Evolutionary conservation across 2,329 filamentous ascomycete genomes (phyloP).

Genomic region (Dryadomyces quercus-mongolicae): DNA sequence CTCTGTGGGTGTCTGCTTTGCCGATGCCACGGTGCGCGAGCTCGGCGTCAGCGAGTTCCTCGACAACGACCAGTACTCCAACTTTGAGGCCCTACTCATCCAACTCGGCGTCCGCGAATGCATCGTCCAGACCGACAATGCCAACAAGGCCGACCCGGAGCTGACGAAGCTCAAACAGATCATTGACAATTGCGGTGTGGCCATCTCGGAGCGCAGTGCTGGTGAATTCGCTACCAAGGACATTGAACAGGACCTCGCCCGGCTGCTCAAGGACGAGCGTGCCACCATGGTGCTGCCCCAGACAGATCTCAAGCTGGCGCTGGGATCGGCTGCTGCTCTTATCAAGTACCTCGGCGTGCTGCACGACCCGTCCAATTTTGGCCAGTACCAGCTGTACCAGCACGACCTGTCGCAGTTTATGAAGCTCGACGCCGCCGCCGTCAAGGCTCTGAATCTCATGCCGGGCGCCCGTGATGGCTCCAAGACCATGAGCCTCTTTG

Average conservation of each 20-base stretch:
- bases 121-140: conserved; percentile 60
- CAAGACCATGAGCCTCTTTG: conserved; percentile 96
- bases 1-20: conserved; percentile 89
- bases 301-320: conserved; percentile 86
- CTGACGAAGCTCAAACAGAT: conserved; percentile 78
- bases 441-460: conserved; percentile 95
- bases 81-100: conserved; percentile 92
- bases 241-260: conserved; percentile 87
- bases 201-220: conserved; percentile 66
- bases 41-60: conserved; percentile 94
- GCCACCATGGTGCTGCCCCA: conserved; percentile 68
- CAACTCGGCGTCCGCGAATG: conserved; percentile 94
- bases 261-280: conserved; percentile 77
- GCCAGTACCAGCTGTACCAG: conserved; percentile 93
- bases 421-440: conserved; percentile 90
- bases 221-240: conserved; percentile 79
- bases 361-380: conserved; percentile 88
- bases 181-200: conserved; percentile 83
- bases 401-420: conserved; percentile 95
- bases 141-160: conserved; percentile 72
- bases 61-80: conserved; percentile 98
- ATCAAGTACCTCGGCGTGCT: conserved; percentile 91
- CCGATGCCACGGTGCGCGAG: conserved; percentile 90
- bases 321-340: conserved; percentile 85
- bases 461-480: conserved; percentile 85